Conservation (phyloP, 1,139 yeast genomes). For the Diutina siamensis region DNA sequence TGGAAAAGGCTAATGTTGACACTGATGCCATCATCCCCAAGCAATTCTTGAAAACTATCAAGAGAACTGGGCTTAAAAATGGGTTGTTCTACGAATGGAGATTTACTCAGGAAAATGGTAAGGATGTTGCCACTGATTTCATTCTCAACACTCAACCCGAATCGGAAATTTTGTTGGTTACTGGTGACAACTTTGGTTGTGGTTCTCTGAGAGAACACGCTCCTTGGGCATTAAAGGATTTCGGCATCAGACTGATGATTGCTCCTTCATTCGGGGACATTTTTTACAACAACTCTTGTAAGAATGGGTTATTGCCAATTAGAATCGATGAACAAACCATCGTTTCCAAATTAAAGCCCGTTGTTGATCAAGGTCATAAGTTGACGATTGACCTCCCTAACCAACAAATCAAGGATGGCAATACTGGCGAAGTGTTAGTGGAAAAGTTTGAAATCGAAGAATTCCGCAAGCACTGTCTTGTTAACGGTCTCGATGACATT, state of each 20-base stretch:
- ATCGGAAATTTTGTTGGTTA: conserved; percentile 76
- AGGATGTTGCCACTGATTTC: conserved; percentile 76
- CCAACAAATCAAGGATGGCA: conserved; percentile 62
- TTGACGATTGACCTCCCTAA: conserved; percentile 76
- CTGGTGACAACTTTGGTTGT: conserved; percentile 97
- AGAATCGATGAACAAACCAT: conserved; percentile 73
- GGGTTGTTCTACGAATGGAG: conserved; percentile 91
- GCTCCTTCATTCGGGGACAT: conserved; percentile 98
- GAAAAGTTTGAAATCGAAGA: conserved; percentile 78
- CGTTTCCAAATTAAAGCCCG: conserved; percentile 57
- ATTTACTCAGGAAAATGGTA: conserved; percentile 63
- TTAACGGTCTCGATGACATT: conserved; percentile 93
- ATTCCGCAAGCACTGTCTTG: conserved; percentile 88
- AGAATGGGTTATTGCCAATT: conserved; percentile 88
- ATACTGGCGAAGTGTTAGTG: conserved; percentile 61
- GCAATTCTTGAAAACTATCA: conserved; percentile 93
- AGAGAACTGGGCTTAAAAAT: conserved; percentile 81
- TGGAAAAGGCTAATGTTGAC: conserved; percentile 89
- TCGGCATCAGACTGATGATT: conserved; percentile 88
- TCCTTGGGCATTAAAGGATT: conserved; percentile 97
- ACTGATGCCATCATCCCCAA: conserved; percentile 98
- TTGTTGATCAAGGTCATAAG: conserved; percentile 61
- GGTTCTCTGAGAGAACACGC: conserved; percentile 99
- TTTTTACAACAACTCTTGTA: conserved; percentile 91
- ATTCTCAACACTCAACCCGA: conserved; percentile 73